Evolutionary conservation across 1,284 basidiomycete genomes (phyloP), one percentile per base, ranked within the genome.

Genomic region (Phellinidium pouzarii): DNA sequence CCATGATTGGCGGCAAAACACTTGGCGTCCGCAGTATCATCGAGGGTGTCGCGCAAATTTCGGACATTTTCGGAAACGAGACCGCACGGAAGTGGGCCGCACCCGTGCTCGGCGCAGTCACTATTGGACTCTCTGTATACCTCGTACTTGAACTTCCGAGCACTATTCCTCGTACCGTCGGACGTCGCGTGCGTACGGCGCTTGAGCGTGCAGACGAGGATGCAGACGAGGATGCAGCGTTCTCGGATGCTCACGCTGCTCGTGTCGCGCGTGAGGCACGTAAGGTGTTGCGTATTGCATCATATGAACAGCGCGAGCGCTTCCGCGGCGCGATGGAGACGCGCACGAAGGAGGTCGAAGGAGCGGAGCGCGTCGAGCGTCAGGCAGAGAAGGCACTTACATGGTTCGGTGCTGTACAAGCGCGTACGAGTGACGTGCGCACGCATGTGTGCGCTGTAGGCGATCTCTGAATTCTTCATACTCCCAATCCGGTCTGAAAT

Each of bases 241-340:
- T 88, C 63, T 73, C 85, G 14, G 81, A 87, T 50, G 75, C 74
- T 3, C 85, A 98, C 63, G 76, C 82, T 0, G 75, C 73, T 43
- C 77, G 95, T 12, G 77, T 97, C 43, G 74, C 82, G 45, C 78
- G 86, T 37, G 96, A 99, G 76, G 91, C 91, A 17, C 80, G 95
- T 63, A 98, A 98, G 71, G 95, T 99, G 45, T 72, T 99, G 61
- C 76, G 94, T 45, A 69, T 95, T 14, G 94, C 90, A n/a, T 84
- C 86, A 17, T 97, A 91, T 89, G 94, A 98, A 68, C 68, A 96
- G 55, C 79, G 80, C 59, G 90, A 93, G 68, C 79, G 87, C 43
- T 97, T 95, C 77, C 77, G 82, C 47, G 73, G 71, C 1, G 89
- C 91, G 6, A 80, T 94, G 71, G 91, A 93, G 59, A 84, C 85